Base-by-base conservation (phyloP, 2,329 filamentous ascomycete species). In the Fusarium succisae region DNA sequence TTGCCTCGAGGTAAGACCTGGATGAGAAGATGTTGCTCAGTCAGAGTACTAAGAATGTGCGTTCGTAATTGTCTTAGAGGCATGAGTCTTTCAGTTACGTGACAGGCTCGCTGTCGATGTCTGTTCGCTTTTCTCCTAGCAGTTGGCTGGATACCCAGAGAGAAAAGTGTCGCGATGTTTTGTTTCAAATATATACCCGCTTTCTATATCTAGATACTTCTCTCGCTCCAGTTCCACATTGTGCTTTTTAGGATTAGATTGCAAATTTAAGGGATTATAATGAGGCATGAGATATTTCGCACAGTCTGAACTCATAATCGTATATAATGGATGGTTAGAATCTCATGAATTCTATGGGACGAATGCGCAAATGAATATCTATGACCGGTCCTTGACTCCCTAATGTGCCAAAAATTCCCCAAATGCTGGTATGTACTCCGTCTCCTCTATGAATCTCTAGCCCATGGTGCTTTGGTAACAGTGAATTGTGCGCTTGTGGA, bases 401-500 rank as follows among this genome's bases (percentile, higher is more conserved):
- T 62, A 22, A 55, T 59, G 53, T 50, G 45, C 54, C 32, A 39
- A n/a, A n/a, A 57, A 47, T 18, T 3, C 41, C 8, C 22, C 15
- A 28, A 11, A 18, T 45, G 18, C 41, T 37, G 22, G 26, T 50
- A 37, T 45, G 38, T 24, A 35, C 32, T 35, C 32, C 13, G 20
- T 43, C 20, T 53, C 26, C 51, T 14, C 53, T 63, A 75, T 14
- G 37, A 24, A 63, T 80, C 81, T 73, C 81, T 84, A 2, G 85
- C 84, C 86, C 86, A 87, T 3, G 86, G 86, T 20, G 86, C 86
- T 72, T 83, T 86, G 11, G 86, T 87, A 32, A 85, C 70, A 3
- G 82, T 80, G 45, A 84, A 80, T 69, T 86, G 84, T 18, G 81
- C 82, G 30, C 78, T 81, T 4, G 83, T 79, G 32, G 80, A 81